Conservation (phyloP, 129 eudicot genomes). For the Dittrichia graveolens region DNA sequence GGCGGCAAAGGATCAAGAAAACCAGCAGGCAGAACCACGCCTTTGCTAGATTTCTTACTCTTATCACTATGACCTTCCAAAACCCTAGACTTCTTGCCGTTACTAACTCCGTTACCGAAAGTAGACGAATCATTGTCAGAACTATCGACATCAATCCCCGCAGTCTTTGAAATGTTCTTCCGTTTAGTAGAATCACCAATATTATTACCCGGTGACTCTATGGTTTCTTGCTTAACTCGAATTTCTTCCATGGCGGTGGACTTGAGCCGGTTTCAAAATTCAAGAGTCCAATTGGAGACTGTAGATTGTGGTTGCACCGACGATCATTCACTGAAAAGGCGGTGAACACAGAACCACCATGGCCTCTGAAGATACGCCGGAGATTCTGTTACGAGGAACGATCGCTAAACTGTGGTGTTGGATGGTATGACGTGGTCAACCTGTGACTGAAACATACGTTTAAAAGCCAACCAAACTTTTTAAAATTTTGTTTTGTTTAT, state of each 20-base stretch:
- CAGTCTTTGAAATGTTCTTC: neutral
- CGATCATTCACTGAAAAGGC: neutral
- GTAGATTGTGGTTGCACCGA: neutral
- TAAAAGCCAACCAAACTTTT: no score
- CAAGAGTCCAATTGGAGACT: neutral
- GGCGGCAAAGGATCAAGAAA: slow-evolving; percentile 69
- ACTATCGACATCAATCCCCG: slow-evolving; percentile 43
- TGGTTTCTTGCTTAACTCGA: slow-evolving; percentile 39
- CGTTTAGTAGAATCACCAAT: neutral
- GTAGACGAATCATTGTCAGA: slow-evolving; percentile 39
- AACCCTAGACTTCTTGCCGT: neutral
- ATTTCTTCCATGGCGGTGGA: slow-evolving; percentile 29
- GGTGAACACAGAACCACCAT: neutral
- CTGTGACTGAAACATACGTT: no score
- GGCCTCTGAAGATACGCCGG: neutral
- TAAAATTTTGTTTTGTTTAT: no score
- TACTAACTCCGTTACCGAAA: slow-evolving; percentile 15
- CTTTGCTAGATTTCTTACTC: slow-evolving; percentile 32
- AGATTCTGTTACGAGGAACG: neutral
- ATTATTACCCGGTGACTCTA: neutral
- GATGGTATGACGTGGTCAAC: no score
- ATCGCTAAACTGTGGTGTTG: neutral
- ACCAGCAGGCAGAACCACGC: slow-evolving; percentile 51
- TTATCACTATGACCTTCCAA: slow-evolving; percentile 24
- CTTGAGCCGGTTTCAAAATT: neutral